Percentiles rank a stretch among this genome's conserved stretches.
Conservation (phyloP, 1,284 basidiomycete genomes). For the Tylopilus sp. region DNA sequence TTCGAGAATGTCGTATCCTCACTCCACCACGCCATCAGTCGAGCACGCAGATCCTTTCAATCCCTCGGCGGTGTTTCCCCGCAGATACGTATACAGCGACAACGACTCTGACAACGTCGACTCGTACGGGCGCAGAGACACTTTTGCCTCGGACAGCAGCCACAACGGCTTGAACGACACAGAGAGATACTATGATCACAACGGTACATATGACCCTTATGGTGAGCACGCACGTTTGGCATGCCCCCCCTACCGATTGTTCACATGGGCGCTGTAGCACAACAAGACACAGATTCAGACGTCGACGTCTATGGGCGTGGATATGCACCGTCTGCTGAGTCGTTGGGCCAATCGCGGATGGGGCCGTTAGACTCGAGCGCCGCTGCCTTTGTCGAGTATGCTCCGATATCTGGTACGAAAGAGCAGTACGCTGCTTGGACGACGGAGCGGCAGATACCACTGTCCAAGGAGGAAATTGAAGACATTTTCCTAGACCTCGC, state of each 20-base stretch:
- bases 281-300: conserved; percentile 73
- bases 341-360: conserved; percentile 55
- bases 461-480: conserved; percentile 99
- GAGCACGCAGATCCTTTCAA: conserved; percentile 55
- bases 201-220: conserved; percentile 61
- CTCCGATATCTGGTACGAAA: conserved; percentile 45
- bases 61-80: conserved; percentile 38
- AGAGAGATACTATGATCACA: conserved; percentile 60
- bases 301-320: conserved; percentile 67
- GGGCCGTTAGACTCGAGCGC: conserved; percentile 57
- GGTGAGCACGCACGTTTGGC: conserved; percentile 36
- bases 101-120: conserved; percentile 71
- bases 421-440: conserved; percentile 95
- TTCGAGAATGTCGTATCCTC: conserved; percentile 31
- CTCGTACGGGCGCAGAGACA: conserved; percentile 54
- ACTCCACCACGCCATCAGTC: conserved; percentile 30
- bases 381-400: conserved; percentile 58
- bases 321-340: conserved; percentile 69
- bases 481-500: conserved; percentile 97
- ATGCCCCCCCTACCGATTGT: not conserved
- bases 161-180: conserved; percentile 50
- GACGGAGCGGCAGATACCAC: conserved; percentile 85
- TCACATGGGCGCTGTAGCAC: conserved; percentile 40
- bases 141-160: conserved; percentile 69
- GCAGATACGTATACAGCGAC: conserved; percentile 73